Evolutionary conservation across 176 grass and related monocot species (phyloP).

Genomic region (Oryza glumipatula): DNA sequence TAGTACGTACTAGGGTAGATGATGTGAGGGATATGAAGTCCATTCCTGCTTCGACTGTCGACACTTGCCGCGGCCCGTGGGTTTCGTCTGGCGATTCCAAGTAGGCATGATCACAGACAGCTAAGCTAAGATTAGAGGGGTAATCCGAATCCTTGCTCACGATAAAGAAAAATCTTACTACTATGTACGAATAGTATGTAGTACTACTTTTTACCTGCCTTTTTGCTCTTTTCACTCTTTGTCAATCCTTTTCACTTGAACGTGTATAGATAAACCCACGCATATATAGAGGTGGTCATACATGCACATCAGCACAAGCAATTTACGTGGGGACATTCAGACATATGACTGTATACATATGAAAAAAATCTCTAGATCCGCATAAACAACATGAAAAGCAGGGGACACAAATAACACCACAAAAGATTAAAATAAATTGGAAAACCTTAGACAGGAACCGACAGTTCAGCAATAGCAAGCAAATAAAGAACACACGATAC

Average conservation of each 20-base stretch:
- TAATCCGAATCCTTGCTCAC: background rate
- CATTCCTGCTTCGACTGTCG: background rate
- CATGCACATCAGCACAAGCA: too few relatives aligned
- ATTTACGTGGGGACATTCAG: background rate
- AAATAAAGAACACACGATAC: background rate
- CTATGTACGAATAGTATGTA: background rate
- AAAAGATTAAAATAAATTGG: too few relatives aligned
- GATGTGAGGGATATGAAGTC: conserved; percentile 17
- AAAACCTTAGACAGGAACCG: background rate
- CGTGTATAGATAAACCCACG: background rate
- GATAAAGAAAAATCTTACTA: background rate
- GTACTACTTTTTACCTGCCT: too few relatives aligned
- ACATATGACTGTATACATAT: background rate
- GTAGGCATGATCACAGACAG: conserved; percentile 43
- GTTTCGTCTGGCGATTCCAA: background rate
- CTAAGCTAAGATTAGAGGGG: background rate
- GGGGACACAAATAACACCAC: too few relatives aligned
- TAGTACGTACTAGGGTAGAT: background rate
- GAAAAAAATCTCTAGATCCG: background rate
- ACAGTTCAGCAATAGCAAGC: background rate
- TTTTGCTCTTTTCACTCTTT: background rate
- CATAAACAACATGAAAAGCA: conserved; percentile 3
- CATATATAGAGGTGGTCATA: background rate
- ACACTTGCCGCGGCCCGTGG: background rate
- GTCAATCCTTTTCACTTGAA: background rate